Evolutionary conservation across 2,329 filamentous ascomycete species (phyloP).

Genomic region (Orbilia quercus): DNA sequence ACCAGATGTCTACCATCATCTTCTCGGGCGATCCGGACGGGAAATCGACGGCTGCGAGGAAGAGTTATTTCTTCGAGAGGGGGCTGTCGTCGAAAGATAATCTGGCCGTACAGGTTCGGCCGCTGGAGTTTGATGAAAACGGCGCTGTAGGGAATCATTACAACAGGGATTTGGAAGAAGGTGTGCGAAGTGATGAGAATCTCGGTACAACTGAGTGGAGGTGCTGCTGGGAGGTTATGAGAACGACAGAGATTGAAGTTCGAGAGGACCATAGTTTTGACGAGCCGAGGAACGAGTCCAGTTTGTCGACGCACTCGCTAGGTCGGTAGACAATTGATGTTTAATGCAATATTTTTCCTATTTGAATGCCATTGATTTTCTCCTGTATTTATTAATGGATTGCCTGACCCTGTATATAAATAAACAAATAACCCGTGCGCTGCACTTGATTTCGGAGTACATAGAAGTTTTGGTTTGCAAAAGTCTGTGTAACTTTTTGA

Average conservation of each 20-base stretch:
- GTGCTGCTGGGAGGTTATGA: constrained; percentile 53
- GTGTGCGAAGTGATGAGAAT: constrained; percentile 28
- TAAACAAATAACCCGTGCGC: too few relatives aligned
- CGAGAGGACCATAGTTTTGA: constrained; percentile 52
- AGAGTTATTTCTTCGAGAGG: constrained; percentile 36
- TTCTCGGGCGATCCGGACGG: constrained; percentile 54
- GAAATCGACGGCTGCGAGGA: constrained; percentile 25
- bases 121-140: constrained; percentile 14
- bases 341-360: constrained; percentile 7
- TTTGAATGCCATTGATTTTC: background rate
- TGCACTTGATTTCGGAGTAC: too few relatives aligned
- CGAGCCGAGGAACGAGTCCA: constrained; percentile 30
- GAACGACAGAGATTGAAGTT: constrained; percentile 51
- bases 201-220: background rate
- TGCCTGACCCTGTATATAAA: background rate
- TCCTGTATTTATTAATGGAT: background rate
- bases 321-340: constrained; percentile 20
- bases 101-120: constrained; percentile 31
- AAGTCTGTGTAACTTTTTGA: too few relatives aligned
- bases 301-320: constrained; percentile 46
- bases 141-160: background rate
- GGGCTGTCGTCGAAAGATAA: constrained; percentile 38
- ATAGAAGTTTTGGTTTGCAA: too few relatives aligned
- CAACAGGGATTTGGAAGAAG: constrained; percentile 27
- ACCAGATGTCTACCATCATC: constrained; percentile 51